Base-by-base conservation (phyloP, 352 stramenopile species). In the Aphanomyces cochlioides region DNA sequence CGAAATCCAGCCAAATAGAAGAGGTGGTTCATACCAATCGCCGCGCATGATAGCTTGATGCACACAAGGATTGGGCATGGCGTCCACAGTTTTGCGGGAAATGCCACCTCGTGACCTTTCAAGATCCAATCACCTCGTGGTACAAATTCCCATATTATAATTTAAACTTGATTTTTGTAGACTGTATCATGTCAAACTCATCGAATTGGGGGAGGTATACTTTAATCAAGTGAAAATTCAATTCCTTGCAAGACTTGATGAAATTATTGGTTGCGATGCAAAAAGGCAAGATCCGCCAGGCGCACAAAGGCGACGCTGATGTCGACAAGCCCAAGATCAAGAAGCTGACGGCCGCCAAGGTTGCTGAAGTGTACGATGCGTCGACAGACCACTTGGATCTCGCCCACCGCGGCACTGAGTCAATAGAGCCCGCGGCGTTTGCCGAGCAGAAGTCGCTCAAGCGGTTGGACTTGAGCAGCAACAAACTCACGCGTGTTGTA, bases 271-370 rank as follows among this genome's bases (percentile, higher is more conserved):
- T 28, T 28, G 28, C 43, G 54, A 61, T 61, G 54, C 54, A 61
- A 40, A 28, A 37, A 61, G 34, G 54, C 6, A 61, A 61, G 54
- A 61, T 61, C 34, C 54, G 54, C 0, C 54, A 67, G 5, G 8
- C 38, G 21, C 43, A 69, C 45, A 38, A 66, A 59, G 40, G 41
- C 37, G 58, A 13, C 61, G 54, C 54, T 1, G 60, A 19, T 13
- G 66, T 68, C 48, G 63, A 76, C 19, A 92, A 91, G 77, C 76
- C 71, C 74, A 83, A 84, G 73, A 95, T 95, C 75, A 95, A 95
- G 77, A 95, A 95, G 82, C 78, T 95, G 53, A 95, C 87, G 48
- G 77, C 79, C 56, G 84, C 92, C 66, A 95, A 92, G 74, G 73
- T 95, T 56, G 48, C 74, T 56, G 69, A 90, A 69, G 81, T 82